Percentiles rank a stretch among this genome's conserved stretches.
Evolutionary conservation across 2,329 filamentous ascomycete species (phyloP).

Genomic region (Hypomyces rosellus): DNA sequence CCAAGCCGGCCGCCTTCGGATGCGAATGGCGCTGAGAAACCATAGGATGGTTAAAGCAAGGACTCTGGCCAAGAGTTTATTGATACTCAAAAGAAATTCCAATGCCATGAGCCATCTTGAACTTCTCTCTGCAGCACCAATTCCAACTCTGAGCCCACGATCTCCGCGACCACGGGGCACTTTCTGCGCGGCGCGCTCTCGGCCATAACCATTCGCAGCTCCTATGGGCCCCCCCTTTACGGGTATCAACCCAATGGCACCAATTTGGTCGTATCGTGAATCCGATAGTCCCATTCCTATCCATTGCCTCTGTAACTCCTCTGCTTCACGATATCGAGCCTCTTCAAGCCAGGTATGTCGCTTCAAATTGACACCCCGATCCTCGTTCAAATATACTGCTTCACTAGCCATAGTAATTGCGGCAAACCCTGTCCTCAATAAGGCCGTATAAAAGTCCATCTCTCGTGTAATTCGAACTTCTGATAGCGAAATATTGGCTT

Average conservation of each 20-base stretch:
- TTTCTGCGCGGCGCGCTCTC: slow-evolving; percentile 62
- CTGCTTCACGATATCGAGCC: slow-evolving; percentile 71
- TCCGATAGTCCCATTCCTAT: slow-evolving; percentile 40
- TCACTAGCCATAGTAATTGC: slow-evolving; percentile 90
- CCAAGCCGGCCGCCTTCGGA: slow-evolving; percentile 39
- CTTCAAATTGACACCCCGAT: slow-evolving; percentile 65
- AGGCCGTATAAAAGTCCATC: slow-evolving; percentile 92
- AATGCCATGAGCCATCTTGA: slow-evolving; percentile 70
- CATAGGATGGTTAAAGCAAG: slow-evolving; percentile 38
- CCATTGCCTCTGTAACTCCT: slow-evolving; percentile 50
- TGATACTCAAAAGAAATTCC: slow-evolving; percentile 72
- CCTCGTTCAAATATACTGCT: slow-evolving; percentile 92
- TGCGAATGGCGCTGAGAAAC: slow-evolving; percentile 47
- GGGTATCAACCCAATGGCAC: slow-evolving; percentile 50
- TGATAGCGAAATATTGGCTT: slow-evolving; percentile 80
- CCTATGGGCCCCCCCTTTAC: slow-evolving; percentile 40
- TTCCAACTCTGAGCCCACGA: slow-evolving; percentile 52
- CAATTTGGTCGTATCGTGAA: slow-evolving; percentile 45
- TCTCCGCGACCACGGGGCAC: slow-evolving; percentile 41
- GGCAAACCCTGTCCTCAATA: slow-evolving; percentile 80
- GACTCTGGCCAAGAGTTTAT: slow-evolving; percentile 32
- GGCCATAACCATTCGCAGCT: slow-evolving; percentile 55
- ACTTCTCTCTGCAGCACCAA: slow-evolving; percentile 73
- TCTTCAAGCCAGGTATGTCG: slow-evolving; percentile 88
- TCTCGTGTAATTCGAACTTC: slow-evolving; percentile 74